Evolutionary conservation across 2,329 filamentous ascomycete species (phyloP).

Genomic region (Alternaria novae-zelandiae): DNA sequence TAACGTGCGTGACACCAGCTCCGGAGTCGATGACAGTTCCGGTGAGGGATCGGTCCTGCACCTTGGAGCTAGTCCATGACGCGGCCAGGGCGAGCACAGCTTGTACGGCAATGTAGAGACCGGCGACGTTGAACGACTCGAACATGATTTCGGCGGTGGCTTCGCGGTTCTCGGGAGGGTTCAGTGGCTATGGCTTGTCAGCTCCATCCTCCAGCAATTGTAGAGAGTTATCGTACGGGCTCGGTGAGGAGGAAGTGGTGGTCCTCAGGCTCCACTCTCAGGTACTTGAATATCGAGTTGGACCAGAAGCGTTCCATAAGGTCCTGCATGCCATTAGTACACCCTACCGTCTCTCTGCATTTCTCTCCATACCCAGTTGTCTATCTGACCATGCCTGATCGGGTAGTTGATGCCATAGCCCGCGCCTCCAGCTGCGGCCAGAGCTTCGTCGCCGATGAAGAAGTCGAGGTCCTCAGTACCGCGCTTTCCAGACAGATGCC

Average conservation of each 20-base stretch:
- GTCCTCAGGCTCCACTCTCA: conserved; percentile 96
- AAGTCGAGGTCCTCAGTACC: conserved; percentile 98
- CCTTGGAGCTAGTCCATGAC: conserved; percentile 98
- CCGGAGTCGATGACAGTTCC: conserved; percentile 98
- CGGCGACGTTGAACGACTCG: conserved; percentile 99
- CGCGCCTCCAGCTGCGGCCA: conserved; percentile 81
- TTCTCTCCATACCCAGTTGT: conserved; percentile 81
- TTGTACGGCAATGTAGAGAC: conserved; percentile 98
- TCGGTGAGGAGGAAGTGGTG: conserved; percentile 98
- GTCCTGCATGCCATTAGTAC: conserved; percentile 64
- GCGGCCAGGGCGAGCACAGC: conserved; percentile 94
- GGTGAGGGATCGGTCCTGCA: conserved; percentile 92
- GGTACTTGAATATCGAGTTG: conserved; percentile 99
- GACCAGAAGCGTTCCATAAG: conserved; percentile 99
- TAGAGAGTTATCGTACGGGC: conserved; percentile 68
- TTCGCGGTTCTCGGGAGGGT: conserved; percentile 97
- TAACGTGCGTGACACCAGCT: conserved; percentile 98
- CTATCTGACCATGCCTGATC: conserved; percentile 96
- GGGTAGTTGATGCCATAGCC: conserved; percentile 97
- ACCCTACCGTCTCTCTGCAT: background rate
- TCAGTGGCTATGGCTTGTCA: conserved; percentile 73
- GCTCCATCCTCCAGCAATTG: background rate
- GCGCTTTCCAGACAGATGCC: conserved; percentile 87
- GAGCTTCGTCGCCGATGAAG: conserved; percentile 97
- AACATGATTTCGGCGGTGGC: conserved; percentile 99